Percentiles rank a stretch among this genome's conserved stretches.
These are phyloP conservation scores for Acanthamoeba polyphaga DNA, from an alignment of 208 protist species.

Conservation along the genomic window DNA sequence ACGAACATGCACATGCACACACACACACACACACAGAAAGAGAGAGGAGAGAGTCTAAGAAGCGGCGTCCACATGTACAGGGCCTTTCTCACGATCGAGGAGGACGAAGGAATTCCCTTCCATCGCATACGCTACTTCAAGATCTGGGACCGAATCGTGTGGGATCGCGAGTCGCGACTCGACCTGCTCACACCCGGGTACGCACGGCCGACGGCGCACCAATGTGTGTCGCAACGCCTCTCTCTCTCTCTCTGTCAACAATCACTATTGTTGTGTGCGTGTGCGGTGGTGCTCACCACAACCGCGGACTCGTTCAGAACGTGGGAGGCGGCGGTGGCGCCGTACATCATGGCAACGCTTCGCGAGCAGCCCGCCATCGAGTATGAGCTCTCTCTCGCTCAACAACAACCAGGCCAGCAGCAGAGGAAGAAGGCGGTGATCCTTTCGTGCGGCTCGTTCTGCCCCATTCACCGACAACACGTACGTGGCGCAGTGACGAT, in stretches of 20 bases:
- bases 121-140: constrained; percentile 59
- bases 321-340: background rate
- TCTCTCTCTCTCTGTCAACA: no score
- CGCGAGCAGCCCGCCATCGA: background rate
- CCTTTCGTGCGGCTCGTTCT: constrained; percentile 48
- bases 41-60: background rate
- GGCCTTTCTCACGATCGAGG: constrained; percentile 8
- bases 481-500: background rate
- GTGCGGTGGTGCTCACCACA: background rate
- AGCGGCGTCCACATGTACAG: background rate
- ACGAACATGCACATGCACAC: no score
- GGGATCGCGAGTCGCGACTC: constrained; percentile 37
- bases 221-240: no score
- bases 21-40: no score
- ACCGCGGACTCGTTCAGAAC: background rate
- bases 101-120: constrained; percentile 17
- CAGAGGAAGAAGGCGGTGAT: constrained; percentile 52
- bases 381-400: background rate
- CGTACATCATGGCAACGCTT: background rate
- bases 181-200: constrained; percentile 58
- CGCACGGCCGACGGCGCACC: background rate
- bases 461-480: constrained; percentile 34
- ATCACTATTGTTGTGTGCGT: no score
- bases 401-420: background rate
- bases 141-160: background rate